Evolutionary conservation across 148 eudicot genomes (phyloP), one percentile per base, ranked within the genome.

Genomic region (Rhododendron williamsianum): DNA sequence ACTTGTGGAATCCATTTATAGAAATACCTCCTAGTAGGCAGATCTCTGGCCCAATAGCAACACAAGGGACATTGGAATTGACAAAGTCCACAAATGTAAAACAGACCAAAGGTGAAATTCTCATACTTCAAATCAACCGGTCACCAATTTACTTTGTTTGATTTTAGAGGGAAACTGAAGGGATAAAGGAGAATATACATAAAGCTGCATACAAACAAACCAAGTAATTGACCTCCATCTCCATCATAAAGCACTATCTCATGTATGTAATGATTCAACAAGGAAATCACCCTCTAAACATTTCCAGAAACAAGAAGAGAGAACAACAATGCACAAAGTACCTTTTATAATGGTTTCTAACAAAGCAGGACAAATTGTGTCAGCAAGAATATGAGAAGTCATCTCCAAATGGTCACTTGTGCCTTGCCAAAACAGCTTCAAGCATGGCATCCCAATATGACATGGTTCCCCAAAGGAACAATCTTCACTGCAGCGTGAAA

Each of bases 291-390:
- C 2, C 54, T 27, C 43, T 33, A 84, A 45, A 77, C 16, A 84
- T 56, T 33, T 45, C 25, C 21, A 88, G 46, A 78, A 38, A 78
- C 38, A 21, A 46, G 63, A 82, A 38, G 46, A 88, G 67, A 80
- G 36, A 83, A 85, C 45, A 83, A 85, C 45, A 46, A 60, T 12
- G 46, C 23, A 74, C 15, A 9, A 80, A 80, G 38, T 90, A 97
- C 99, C 99, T 95, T 95, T 97, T 52, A 97, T 91, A 56, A 97
- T 86, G 18, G 99, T 91, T 63, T 95, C 94, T 56, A 97, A 85
- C 76, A 97, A 86, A 79, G 92, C 88, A 5, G 99, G 99, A 86
- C 94, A 93, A 84, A 97, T 87, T 49, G 87, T 46, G 86, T 95
- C 91, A 58, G 98, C 92, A 89, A 95, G 92, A 77, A 89, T 80